phyloP scores from a whole-genome alignment of 345 rosid genomes.

The Salix brachista region DNA sequence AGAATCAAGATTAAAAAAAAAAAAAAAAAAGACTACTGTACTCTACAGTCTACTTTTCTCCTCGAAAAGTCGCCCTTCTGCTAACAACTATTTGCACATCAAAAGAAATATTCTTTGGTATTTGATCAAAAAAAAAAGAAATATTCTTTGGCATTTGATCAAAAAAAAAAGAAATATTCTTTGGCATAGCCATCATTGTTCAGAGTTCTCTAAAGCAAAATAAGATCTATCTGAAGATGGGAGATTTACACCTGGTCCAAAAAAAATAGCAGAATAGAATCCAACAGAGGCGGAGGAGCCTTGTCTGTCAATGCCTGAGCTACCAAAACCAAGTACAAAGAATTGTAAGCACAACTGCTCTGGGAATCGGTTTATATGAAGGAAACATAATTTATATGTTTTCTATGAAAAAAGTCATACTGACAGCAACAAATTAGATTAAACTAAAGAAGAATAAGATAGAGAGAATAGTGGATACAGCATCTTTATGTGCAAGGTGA shows the following conservation, averaged over 20 bases:
- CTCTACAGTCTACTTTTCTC: neutral
- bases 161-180: neutral
- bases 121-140: too few species aligned
- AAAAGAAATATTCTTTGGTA: neutral
- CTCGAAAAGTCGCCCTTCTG: neutral
- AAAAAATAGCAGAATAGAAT: neutral
- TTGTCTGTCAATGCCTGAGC: neutral
- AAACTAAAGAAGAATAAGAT: conserved; percentile 28
- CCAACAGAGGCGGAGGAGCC: neutral
- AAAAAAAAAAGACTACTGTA: neutral
- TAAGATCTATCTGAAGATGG: conserved; percentile 1
- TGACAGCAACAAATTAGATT: neutral
- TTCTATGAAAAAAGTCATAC: neutral
- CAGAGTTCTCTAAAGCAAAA: neutral
- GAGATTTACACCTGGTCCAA: neutral
- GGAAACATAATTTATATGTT: neutral
- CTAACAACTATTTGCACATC: neutral
- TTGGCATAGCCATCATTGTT: neutral
- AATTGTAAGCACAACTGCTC: neutral
- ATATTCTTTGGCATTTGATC: too few species aligned
- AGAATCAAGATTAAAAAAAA: too few species aligned
- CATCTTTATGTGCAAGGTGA: conserved; percentile 32
- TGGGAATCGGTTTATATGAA: neutral
- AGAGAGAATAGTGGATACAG: conserved; percentile 31
- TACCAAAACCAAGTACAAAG: neutral